Conservation (phyloP, 2,329 filamentous ascomycete species). For the Pseudocercospora cruenta region DNA sequence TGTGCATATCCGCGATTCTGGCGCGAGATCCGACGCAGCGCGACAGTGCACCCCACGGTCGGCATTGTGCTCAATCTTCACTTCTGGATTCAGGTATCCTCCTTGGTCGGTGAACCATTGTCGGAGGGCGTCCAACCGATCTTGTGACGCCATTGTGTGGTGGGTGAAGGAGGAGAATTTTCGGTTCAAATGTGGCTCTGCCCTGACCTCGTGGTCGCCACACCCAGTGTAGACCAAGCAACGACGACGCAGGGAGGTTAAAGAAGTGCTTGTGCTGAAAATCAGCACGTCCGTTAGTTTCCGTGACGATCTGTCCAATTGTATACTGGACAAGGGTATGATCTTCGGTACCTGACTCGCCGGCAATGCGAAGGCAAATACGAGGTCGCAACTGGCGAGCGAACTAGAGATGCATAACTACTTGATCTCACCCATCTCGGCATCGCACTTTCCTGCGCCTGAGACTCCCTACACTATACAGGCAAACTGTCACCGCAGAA, state of each 20-base stretch:
- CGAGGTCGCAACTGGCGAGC: no score
- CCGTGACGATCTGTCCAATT: background rate
- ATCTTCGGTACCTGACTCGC: background rate
- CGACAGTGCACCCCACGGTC: conserved; percentile 35
- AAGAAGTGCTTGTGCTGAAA: background rate
- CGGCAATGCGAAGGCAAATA: background rate
- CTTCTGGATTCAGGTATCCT: conserved; percentile 35
- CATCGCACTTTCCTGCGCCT: no score
- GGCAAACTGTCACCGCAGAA: no score
- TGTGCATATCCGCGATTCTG: conserved; percentile 29
- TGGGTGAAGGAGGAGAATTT: background rate
- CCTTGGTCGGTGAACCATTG: conserved; percentile 38
- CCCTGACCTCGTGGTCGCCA: background rate
- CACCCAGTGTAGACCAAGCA: background rate
- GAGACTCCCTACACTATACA: no score
- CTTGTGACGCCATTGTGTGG: conserved; percentile 13
- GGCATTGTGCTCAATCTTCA: conserved; percentile 31
- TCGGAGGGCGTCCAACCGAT: conserved; percentile 29
- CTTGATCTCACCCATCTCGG: no score
- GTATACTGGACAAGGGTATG: background rate
- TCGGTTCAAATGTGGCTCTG: background rate
- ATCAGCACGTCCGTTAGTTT: background rate
- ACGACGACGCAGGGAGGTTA: background rate
- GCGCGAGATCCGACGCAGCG: conserved; percentile 25
- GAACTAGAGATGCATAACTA: no score